Conservation (phyloP, 2,329 filamentous ascomycete species). For the Alternaria gaisen region DNA sequence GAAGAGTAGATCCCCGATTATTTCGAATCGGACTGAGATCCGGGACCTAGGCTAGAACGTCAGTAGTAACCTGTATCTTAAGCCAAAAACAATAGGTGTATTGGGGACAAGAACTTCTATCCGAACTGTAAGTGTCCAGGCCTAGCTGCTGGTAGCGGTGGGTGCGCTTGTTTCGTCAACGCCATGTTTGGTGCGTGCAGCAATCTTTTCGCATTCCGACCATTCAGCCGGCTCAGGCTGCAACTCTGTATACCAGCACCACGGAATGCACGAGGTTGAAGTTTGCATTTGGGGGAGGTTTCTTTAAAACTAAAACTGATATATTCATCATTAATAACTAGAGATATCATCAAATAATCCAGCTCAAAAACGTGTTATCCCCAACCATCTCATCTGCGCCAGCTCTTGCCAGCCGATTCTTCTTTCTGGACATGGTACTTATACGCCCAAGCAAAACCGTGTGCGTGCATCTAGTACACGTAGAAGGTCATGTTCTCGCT, state of each 20-base stretch:
- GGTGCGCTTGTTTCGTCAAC: constrained; percentile 11
- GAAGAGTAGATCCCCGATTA: too few species aligned
- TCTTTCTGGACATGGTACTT: neutral
- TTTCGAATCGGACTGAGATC: too few species aligned
- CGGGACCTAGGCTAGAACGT: too few species aligned
- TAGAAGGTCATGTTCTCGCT: constrained; percentile 41
- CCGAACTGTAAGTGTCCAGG: too few species aligned
- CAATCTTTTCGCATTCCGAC: constrained; percentile 12
- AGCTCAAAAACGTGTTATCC: neutral
- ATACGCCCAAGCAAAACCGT: neutral
- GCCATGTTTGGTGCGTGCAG: constrained; percentile 12
- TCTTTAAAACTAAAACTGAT: rapidly evolving
- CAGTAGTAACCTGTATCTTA: too few species aligned
- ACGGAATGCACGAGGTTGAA: neutral
- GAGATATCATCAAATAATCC: neutral
- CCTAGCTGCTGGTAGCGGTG: too few species aligned
- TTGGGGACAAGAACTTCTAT: too few species aligned
- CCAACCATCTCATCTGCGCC: neutral
- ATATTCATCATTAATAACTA: neutral
- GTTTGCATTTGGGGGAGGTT: too few species aligned
- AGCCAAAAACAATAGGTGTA: too few species aligned
- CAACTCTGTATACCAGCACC: neutral
- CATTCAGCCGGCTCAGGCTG: too few species aligned
- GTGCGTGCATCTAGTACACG: constrained; percentile 34
- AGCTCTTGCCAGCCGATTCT: constrained; percentile 1